phyloP scores from a whole-genome alignment of 495 filamentous ascomycete genomes.

The Xylaria palmicola region DNA sequence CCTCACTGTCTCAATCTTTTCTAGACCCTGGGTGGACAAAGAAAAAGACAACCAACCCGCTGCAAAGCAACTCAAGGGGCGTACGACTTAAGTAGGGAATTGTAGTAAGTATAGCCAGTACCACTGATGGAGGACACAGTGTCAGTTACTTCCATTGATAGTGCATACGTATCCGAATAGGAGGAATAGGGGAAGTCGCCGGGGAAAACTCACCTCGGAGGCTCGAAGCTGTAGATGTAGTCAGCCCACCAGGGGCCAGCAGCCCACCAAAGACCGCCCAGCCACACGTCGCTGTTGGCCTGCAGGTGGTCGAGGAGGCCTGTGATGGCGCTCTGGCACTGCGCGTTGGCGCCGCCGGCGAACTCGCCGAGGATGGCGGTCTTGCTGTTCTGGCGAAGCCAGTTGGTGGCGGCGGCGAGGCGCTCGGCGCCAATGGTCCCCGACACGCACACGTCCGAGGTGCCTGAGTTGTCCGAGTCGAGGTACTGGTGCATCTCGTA shows the following conservation, averaged over 20 bases:
- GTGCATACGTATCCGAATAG: too few species aligned
- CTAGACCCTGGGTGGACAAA: background rate
- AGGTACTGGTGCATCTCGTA: slow-evolving; percentile 56
- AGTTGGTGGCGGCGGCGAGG: slow-evolving; percentile 61
- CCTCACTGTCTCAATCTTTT: background rate
- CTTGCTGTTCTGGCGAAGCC: slow-evolving; percentile 68
- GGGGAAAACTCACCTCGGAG: too few species aligned
- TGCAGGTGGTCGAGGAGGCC: slow-evolving; percentile 62
- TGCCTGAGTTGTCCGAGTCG: slow-evolving; percentile 57
- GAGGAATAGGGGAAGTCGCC: too few species aligned
- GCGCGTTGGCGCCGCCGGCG: slow-evolving; percentile 64
- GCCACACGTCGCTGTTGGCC: slow-evolving; percentile 69
- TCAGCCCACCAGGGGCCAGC: slow-evolving; percentile 61
- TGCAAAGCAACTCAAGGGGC: background rate
- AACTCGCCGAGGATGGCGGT: slow-evolving; percentile 70
- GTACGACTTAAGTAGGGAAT: slow-evolving; percentile 11
- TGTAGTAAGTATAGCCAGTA: slow-evolving; percentile 45
- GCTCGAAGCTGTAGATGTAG: slow-evolving; percentile 65
- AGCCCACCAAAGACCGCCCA: slow-evolving; percentile 68
- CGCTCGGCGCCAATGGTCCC: slow-evolving; percentile 58
- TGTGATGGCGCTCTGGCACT: slow-evolving; percentile 62
- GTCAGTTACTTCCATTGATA: too few species aligned
- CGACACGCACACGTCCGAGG: slow-evolving; percentile 54
- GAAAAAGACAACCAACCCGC: background rate
- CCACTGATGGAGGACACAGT: too few species aligned